Percentiles rank a stretch among this genome's conserved stretches.
Evolutionary conservation across 1,139 yeast genomes (phyloP).

Genomic region (Candida dubliniensis): DNA sequence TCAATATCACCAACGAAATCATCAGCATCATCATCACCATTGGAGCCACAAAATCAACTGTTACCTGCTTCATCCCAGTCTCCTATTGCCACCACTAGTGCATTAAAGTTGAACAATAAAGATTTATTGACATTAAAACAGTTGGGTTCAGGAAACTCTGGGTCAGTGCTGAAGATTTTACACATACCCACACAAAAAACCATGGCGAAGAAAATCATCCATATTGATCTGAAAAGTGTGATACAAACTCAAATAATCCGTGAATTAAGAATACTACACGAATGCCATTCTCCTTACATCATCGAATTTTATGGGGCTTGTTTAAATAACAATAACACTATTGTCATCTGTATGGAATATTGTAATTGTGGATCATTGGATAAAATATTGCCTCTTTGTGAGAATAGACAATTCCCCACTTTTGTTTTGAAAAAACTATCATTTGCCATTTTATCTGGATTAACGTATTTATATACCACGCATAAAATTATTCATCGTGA

Average conservation of each 20-base stretch:
- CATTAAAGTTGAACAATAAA: conserved; percentile 52
- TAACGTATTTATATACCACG: conserved; percentile 73
- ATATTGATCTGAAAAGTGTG: conserved; percentile 77
- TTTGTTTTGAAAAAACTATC: conserved; percentile 72
- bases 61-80: conserved; percentile 18
- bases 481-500: conserved; percentile 92
- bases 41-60: conserved; percentile 11
- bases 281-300: conserved; percentile 79
- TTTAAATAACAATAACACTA: conserved; percentile 60
- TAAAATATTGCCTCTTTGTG: conserved; percentile 61
- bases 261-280: conserved; percentile 87
- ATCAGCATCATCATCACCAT: conserved; percentile 24
- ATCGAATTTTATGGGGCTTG: conserved; percentile 91
- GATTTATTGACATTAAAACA: conserved; percentile 76
- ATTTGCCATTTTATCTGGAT: conserved; percentile 74
- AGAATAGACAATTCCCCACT: conserved; percentile 51
- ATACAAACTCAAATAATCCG: conserved; percentile 85
- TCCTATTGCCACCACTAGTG: conserved; percentile 42
- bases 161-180: conserved; percentile 83
- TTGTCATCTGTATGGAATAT: conserved; percentile 91
- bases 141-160: conserved; percentile 92
- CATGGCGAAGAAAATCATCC: conserved; percentile 90
- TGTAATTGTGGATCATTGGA: conserved; percentile 94
- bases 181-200: conserved; percentile 86
- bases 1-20: conserved; percentile 48